A percentile compares a stretch with the other conserved stretches of the same genome.
phyloP scores from a whole-genome alignment of 2,329 filamentous ascomycete species.

The Xylaria sp. region DNA sequence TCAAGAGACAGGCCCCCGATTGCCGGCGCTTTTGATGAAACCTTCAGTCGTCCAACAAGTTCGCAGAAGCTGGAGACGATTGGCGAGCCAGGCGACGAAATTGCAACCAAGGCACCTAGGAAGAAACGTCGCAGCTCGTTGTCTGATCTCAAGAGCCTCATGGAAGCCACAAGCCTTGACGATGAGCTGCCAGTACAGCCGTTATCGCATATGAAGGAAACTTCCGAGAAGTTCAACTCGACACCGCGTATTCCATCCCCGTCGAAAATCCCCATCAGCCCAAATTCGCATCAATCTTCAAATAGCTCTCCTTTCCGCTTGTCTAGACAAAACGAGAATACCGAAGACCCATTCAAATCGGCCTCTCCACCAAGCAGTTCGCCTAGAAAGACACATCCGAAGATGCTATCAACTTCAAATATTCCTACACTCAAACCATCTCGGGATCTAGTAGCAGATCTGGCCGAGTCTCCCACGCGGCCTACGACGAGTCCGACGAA shows the following conservation, averaged over 20 bases:
- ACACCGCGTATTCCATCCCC: slow-evolving; percentile 58
- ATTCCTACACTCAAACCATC: slow-evolving; percentile 65
- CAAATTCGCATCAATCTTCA: slow-evolving; percentile 55
- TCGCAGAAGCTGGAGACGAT: slow-evolving; percentile 70
- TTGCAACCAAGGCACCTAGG: slow-evolving; percentile 59
- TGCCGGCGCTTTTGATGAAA: slow-evolving; percentile 71
- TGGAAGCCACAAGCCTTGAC: slow-evolving; percentile 69
- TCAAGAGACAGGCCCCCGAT: slow-evolving; percentile 71
- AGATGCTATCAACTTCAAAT: slow-evolving; percentile 63
- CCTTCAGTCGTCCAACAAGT: slow-evolving; percentile 63
- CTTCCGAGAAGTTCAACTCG: slow-evolving; percentile 69
- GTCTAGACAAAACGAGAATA: slow-evolving; percentile 64
- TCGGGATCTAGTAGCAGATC: slow-evolving; percentile 48
- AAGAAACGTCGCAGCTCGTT: slow-evolving; percentile 92
- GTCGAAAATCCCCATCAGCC: slow-evolving; percentile 66
- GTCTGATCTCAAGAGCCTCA: slow-evolving; percentile 81
- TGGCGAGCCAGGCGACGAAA: slow-evolving; percentile 64
- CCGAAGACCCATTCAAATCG: slow-evolving; percentile 44
- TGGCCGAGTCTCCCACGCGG: slow-evolving; percentile 45
- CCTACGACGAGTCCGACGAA: slow-evolving; percentile 56
- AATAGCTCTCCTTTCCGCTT: slow-evolving; percentile 42
- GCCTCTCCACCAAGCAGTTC: slow-evolving; percentile 36
- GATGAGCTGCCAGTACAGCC: slow-evolving; percentile 58
- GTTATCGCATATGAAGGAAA: slow-evolving; percentile 64
- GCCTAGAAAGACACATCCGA: slow-evolving; percentile 55